Conservation (phyloP, 2,329 filamentous ascomycete species). For the Epichloe amarillans region DNA sequence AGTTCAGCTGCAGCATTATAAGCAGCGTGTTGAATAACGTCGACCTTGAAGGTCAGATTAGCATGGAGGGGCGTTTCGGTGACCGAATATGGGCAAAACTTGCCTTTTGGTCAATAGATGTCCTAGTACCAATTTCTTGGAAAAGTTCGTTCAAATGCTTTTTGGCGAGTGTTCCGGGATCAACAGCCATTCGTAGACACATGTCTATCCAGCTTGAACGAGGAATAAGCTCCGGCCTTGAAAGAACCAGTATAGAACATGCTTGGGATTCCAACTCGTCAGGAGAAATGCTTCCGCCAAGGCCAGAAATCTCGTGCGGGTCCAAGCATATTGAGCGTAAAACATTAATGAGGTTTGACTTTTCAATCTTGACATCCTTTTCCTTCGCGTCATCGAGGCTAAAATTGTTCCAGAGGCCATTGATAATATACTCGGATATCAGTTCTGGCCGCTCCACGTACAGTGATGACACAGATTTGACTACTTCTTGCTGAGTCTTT, state of each 20-base stretch:
- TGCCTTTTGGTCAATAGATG: constrained; percentile 40
- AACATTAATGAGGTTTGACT: constrained; percentile 46
- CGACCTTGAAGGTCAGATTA: constrained; percentile 13
- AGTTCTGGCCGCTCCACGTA: constrained; percentile 47
- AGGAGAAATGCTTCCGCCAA: constrained; percentile 29
- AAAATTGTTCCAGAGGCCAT: constrained; percentile 72
- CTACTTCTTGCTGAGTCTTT: constrained; percentile 49
- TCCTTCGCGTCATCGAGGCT: constrained; percentile 53
- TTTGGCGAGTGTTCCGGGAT: constrained; percentile 66
- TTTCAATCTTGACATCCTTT: constrained; percentile 63
- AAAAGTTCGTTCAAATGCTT: constrained; percentile 53
- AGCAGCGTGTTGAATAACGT: constrained; percentile 50
- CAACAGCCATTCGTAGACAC: constrained; percentile 64
- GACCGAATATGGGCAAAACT: background rate
- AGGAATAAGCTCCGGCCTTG: constrained; percentile 64
- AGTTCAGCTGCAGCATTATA: constrained; percentile 80
- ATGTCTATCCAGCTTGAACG: constrained; percentile 78
- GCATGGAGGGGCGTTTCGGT: background rate
- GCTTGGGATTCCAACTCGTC: constrained; percentile 54
- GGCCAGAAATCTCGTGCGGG: constrained; percentile 32
- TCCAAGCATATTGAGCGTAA: constrained; percentile 51
- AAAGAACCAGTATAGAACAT: constrained; percentile 63
- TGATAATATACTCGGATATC: constrained; percentile 50
- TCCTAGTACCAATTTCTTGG: constrained; percentile 45
- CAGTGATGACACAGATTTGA: constrained; percentile 45